Base-by-base conservation (phyloP, 208 protist genomes). In the Trypanosomatidae sp. region DNA sequence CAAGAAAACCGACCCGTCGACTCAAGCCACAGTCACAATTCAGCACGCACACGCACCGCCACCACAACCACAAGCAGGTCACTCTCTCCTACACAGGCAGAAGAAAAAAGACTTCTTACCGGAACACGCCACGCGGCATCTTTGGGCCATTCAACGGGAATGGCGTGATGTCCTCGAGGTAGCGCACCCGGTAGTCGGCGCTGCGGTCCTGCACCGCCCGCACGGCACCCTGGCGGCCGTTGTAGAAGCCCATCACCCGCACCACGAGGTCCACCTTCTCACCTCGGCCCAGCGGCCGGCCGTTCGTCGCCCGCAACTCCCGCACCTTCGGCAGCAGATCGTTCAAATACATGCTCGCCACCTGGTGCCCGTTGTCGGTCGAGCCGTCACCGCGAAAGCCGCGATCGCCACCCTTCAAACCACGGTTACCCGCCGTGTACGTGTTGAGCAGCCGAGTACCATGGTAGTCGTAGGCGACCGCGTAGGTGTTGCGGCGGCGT, bases 231-330 rank as follows among this genome's bases (percentile, higher is more conserved):
- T 97, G 92, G 22, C 92, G 81, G 50, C 92, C 90, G 66, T 97
- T 97, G 79, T 97, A 97, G 60, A 94, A 97, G 33, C 92, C 92
- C 90, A 97, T 95, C 25, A 97, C 92, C 22, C 92, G 88, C 58
- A 97, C 84, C 17, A 97, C 92, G 22, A 97, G 81, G 19, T 95
- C 88, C 58, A 97, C 81, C 77, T 97, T 97, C 60, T 97, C 87
- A 15, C 83, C 86, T 5, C 78, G 79, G 39, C 71, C 76, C 49
- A 94, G 60, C 15, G 87, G 87, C 0, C 83, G 78, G n/a, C 90
- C 89, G 2, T 62, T 77, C 55, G 66, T 68, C 6, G 89, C 90
- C 25, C 90, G 87, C 58, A 69, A 59, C 73, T 92, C 86, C 8
- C 92, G 89, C 17, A 97, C 79, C 73, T 88, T 86, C 8, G 92